Percentiles rank a stretch among this genome's conserved stretches.
phyloP scores from a whole-genome alignment of 2,329 filamentous ascomycete genomes.

The Alternaria incomplexa region DNA sequence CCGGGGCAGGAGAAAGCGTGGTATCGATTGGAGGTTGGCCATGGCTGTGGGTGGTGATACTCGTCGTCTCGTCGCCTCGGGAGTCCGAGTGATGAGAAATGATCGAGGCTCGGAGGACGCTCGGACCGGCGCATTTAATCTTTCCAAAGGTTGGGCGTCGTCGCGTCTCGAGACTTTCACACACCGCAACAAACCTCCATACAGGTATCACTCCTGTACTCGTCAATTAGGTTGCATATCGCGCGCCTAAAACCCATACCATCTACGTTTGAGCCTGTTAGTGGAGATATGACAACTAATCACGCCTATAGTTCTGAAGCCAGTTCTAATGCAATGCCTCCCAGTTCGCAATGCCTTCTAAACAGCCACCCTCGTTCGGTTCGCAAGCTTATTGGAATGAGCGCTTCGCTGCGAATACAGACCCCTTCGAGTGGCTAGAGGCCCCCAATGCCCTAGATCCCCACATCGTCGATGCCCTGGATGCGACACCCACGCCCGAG shows the following conservation, averaged over 20 bases:
- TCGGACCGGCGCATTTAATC: conserved; percentile 18
- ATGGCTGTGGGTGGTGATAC: conserved; percentile 30
- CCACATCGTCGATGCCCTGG: conserved; percentile 32
- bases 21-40: conserved; percentile 42
- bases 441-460: conserved; percentile 38
- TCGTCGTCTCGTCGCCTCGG: conserved; percentile 23
- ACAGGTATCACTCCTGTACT: background rate
- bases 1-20: conserved; percentile 44
- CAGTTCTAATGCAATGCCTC: background rate
- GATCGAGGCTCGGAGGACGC: conserved; percentile 18
- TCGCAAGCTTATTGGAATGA: conserved; percentile 47
- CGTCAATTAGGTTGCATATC: background rate
- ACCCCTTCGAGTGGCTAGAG: conserved; percentile 49
- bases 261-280: background rate
- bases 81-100: conserved; percentile 19
- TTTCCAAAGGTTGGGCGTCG: background rate
- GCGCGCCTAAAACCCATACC: background rate
- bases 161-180: background rate
- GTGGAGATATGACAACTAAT: conserved; percentile 4
- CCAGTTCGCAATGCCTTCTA: conserved; percentile 3
- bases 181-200: background rate
- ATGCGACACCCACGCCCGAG: conserved; percentile 4
- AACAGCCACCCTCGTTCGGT: conserved; percentile 40
- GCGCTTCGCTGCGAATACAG: conserved; percentile 42
- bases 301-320: background rate